A percentile compares a stretch with the other conserved stretches of the same genome.
Conservation (phyloP, 805 yeast species). For the Yarrowia hollandica region DNA sequence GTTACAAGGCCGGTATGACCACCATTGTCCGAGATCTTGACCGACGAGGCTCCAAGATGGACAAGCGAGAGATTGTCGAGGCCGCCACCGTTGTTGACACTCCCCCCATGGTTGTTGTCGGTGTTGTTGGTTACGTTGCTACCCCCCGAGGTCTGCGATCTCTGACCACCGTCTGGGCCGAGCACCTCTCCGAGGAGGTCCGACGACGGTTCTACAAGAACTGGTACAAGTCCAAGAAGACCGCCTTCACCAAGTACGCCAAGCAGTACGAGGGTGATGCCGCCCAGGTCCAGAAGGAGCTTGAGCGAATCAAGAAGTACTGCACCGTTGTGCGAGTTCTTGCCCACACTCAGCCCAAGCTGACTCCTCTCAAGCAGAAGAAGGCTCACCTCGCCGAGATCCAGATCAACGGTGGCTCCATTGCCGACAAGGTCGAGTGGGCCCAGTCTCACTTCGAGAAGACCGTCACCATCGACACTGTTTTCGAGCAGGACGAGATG, state of each 20-base stretch:
- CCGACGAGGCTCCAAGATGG: constrained; percentile 99
- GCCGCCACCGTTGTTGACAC: constrained; percentile 99
- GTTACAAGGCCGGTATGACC: constrained; percentile 99
- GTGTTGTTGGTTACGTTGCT: constrained; percentile 99
- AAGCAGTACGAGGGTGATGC: constrained; percentile 94
- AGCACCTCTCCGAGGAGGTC: constrained; percentile 98
- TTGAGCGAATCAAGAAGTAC: constrained; percentile 98
- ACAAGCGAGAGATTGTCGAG: constrained; percentile 99
- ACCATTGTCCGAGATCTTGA: constrained; percentile 99
- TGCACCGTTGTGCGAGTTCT: constrained; percentile 97
- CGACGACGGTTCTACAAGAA: constrained; percentile 99
- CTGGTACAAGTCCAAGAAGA: constrained; percentile 99
- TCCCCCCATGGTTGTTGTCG: constrained; percentile 98
- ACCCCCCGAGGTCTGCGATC: constrained; percentile 99
- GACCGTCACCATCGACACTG: constrained; percentile 93
- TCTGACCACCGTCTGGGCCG: constrained; percentile 99
- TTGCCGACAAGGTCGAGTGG: constrained; percentile 97
- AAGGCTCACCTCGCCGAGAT: constrained; percentile 99
- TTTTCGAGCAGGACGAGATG: constrained; percentile 98
- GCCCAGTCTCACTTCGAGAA: constrained; percentile 99
- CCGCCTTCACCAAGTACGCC: constrained; percentile 99
- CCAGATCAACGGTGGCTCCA: constrained; percentile 99
- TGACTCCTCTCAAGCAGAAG: constrained; percentile 99
- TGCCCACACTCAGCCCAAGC: constrained; percentile 99
- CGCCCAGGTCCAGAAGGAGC: constrained; percentile 87